Conservation (phyloP, 139 green algal genomes). For the Volvox africanus region DNA sequence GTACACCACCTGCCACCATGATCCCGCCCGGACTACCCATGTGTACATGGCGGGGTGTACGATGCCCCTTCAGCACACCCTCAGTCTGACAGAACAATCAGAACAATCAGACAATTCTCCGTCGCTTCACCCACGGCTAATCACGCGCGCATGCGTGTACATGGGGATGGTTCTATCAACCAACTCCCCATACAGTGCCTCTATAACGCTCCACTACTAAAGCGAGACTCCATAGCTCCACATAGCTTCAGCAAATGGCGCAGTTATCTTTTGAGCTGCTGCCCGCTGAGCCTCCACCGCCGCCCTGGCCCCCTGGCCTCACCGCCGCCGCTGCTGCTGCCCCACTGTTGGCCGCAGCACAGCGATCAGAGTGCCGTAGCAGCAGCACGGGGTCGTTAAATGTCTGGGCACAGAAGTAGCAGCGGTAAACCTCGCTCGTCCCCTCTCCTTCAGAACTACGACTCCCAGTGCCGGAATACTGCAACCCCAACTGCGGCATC, state of each 20-base stretch:
- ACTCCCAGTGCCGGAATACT: neutral
- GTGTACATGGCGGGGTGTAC: too few species aligned
- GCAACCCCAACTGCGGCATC: neutral
- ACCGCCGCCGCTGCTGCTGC: neutral
- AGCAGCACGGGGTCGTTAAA: slow-evolving; percentile 53
- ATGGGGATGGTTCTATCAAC: too few species aligned
- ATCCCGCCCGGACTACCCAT: too few species aligned
- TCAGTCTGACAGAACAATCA: too few species aligned
- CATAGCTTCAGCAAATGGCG: neutral
- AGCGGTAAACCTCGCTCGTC: slow-evolving; percentile 36
- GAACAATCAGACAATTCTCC: too few species aligned
- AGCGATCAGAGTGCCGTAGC: slow-evolving; percentile 47
- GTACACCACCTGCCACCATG: too few species aligned
- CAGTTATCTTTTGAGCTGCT: slow-evolving; percentile 3
- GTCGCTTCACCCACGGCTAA: too few species aligned
- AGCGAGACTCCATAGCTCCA: too few species aligned
- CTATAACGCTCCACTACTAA: too few species aligned
- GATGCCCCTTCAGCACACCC: too few species aligned
- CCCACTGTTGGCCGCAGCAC: neutral
- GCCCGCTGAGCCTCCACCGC: neutral
- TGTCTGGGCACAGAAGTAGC: slow-evolving; percentile 19
- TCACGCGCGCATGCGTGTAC: too few species aligned
- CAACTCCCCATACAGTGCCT: too few species aligned
- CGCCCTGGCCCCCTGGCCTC: neutral
- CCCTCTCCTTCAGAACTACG: neutral